Evolutionary conservation across 1,284 basidiomycete species (phyloP).

Genomic region (Cryptococcus sp.): DNA sequence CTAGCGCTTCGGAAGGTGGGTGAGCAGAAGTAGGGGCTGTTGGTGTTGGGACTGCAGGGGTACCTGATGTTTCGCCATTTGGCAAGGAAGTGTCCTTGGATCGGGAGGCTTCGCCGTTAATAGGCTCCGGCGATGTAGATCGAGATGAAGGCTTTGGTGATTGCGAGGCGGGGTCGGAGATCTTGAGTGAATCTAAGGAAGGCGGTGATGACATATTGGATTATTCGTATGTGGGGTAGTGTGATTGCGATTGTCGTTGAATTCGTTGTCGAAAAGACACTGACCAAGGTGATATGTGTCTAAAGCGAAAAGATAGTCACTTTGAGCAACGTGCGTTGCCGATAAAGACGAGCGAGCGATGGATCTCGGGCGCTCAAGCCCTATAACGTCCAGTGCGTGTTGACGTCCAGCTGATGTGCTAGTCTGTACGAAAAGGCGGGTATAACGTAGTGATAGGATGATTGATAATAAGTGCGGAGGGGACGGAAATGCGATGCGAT

Average conservation of each 20-base stretch:
- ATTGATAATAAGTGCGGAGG: no score
- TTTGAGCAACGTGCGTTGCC: no score
- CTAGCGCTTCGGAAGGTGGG: conserved; percentile 3
- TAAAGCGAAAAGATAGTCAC: no score
- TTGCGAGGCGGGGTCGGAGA: conserved; percentile 2
- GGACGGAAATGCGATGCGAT: no score
- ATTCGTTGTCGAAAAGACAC: neutral
- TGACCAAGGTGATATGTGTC: neutral
- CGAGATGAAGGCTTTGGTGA: neutral
- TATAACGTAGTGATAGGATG: no score
- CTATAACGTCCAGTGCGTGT: no score
- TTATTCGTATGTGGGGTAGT: neutral
- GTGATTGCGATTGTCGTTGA: no score
- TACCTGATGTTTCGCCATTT: neutral
- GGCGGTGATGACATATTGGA: conserved; percentile 21
- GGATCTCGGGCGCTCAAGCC: no score
- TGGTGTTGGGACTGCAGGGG: conserved; percentile 1
- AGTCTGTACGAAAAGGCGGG: no score
- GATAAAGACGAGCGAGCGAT: no score
- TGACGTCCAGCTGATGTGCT: no score
- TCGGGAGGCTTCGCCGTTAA: neutral
- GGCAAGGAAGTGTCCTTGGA: neutral
- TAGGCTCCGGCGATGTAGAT: neutral
- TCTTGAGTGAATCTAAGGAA: conserved; percentile 15
- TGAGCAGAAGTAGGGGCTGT: conserved; percentile 17